phyloP scores from a whole-genome alignment of 148 eudicot species.

The Persicaria tinctoria region DNA sequence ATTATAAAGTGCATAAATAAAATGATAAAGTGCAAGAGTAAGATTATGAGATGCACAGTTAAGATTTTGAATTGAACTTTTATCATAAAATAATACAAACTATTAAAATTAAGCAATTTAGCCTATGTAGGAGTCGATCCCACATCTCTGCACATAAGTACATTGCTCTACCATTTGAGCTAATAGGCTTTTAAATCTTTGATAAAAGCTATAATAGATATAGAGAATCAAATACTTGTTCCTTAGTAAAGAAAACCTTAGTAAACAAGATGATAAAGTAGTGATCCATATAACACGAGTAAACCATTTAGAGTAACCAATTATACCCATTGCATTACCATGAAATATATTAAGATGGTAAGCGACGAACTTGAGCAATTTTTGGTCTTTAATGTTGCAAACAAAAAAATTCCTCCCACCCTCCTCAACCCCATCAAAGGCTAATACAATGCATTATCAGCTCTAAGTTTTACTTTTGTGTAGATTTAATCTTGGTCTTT shows the following conservation, averaged over 20 bases:
- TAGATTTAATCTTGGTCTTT: background rate
- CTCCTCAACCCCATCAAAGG: background rate
- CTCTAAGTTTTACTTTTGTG: background rate
- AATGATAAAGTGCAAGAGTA: too few relatives aligned
- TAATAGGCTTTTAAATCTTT: too few relatives aligned
- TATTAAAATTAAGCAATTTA: too few relatives aligned
- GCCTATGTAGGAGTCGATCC: too few relatives aligned
- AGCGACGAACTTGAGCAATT: background rate
- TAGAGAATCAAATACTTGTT: too few relatives aligned
- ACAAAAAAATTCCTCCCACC: background rate
- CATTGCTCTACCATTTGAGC: too few relatives aligned
- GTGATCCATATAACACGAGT: background rate
- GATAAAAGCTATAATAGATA: too few relatives aligned
- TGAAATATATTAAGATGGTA: background rate
- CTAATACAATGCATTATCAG: background rate
- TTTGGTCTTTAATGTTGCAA: background rate
- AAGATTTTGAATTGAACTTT: too few relatives aligned
- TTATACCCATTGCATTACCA: background rate
- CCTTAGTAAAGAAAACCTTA: background rate
- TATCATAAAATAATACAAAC: too few relatives aligned
- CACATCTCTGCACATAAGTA: too few relatives aligned
- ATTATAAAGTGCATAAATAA: too few relatives aligned
- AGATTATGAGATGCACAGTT: too few relatives aligned
- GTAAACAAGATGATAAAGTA: background rate
- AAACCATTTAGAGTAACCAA: background rate